phyloP scores from a whole-genome alignment of 2,329 filamentous ascomycete species.

The Aspergillus persii region DNA sequence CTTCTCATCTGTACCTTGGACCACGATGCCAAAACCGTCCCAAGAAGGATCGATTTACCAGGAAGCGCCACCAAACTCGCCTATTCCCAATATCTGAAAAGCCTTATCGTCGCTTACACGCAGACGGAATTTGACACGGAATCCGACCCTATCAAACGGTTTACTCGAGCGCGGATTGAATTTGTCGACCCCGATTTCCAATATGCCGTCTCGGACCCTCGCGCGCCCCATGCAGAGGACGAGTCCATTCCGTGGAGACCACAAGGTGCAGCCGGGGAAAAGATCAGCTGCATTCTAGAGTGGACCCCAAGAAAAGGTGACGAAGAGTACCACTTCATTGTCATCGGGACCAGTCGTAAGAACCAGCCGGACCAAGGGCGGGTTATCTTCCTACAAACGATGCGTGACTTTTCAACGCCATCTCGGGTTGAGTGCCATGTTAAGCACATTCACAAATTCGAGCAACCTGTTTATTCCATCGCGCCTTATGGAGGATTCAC shows the following conservation, averaged over 20 bases:
- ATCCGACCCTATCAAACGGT: conserved; percentile 29
- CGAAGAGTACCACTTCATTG: conserved; percentile 40
- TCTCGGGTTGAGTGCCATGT: conserved; percentile 33
- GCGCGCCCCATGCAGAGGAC: conserved; percentile 5
- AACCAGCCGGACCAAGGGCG: conserved; percentile 32
- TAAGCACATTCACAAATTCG: conserved; percentile 37
- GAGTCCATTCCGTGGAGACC: conserved; percentile 24
- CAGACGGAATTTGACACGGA: conserved; percentile 26
- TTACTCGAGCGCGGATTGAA: conserved; percentile 35
- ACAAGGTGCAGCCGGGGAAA: conserved; percentile 38
- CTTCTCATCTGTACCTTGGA: conserved; percentile 50
- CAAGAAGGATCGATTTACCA: conserved; percentile 39
- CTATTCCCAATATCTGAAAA: conserved; percentile 46
- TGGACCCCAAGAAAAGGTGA: conserved; percentile 38
- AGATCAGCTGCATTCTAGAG: conserved; percentile 41
- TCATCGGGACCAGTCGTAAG: conserved; percentile 38
- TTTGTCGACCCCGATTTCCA: conserved; percentile 40
- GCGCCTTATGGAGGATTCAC: conserved; percentile 47
- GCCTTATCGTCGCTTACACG: conserved; percentile 51
- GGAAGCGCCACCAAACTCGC: conserved; percentile 44
- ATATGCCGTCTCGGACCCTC: conserved; percentile 15
- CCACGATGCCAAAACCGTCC: conserved; percentile 39
- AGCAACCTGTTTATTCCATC: conserved; percentile 54
- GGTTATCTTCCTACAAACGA: conserved; percentile 39
- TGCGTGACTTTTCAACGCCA: conserved; percentile 24